Base-by-base conservation (phyloP, 2,329 filamentous ascomycete genomes). In the Aspergillus eucalypticola region DNA sequence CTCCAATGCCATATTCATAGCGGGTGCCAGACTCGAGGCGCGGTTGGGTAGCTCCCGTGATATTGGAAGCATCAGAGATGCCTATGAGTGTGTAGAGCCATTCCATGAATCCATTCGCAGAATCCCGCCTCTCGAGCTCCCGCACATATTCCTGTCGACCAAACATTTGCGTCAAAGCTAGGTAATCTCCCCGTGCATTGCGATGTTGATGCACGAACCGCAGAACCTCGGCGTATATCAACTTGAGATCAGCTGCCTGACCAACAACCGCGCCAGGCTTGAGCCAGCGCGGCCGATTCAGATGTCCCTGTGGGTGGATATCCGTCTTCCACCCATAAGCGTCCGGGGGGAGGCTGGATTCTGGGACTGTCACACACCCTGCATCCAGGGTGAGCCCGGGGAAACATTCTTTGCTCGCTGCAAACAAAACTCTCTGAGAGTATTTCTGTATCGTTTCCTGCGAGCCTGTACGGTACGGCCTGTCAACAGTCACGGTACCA, bases 401-500 rank as follows among this genome's bases (percentile, higher is more conserved):
- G 61, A 77, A 78, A 64, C 85, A 87, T 21, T 75, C 68, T 69
- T 87, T 86, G 57, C 81, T 78, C 8, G 83, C 82, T 3, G 78
- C 82, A 62, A 87, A 87, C 1, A 88, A 65, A 8, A 87, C 81
- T 7, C 79, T 80, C 64, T 86, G 83, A 1, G 75, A 78, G 62
- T 83, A 82, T 58, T 76, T 79, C 61, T 76, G 77, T 6, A 75
- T 62, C 3, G 63, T 55, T 46, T 70, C 65, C 21, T 68, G 59
- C 29, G 67, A 58, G 27, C 64, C 58, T 53, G 62, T 56, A 52
- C 64, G 59, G 46, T 61, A 61, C 25, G 61, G 53, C 41, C 60
- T 60, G 49, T 69, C 64, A 46, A 72, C 59, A n/a, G 63, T 61
- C 41, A 67, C 67, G 55, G 54, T 71, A 2, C 83, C 83, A 63